Conservation (phyloP, 2,329 filamentous ascomycete genomes). For the Xylariaceae sp. region DNA sequence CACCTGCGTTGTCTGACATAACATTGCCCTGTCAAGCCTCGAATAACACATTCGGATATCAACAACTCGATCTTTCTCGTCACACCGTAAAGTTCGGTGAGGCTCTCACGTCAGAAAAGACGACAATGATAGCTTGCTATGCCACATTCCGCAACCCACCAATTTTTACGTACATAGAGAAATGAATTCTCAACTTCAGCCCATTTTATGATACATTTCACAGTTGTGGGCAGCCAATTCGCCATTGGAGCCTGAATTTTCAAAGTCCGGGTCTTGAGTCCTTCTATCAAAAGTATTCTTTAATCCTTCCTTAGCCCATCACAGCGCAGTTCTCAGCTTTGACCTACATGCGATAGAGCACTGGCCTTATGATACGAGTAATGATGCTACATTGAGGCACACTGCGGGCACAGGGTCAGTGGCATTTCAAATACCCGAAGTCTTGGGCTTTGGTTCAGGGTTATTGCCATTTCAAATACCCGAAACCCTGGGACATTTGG, state of each 20-base stretch:
- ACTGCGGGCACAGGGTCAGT: not conserved
- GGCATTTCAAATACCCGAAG: constrained; percentile 26
- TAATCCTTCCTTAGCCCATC: not conserved
- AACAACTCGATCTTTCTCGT: constrained; percentile 14
- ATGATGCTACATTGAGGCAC: not conserved
- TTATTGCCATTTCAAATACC: constrained; percentile 27
- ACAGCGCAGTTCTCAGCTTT: no score
- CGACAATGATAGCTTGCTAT: not conserved
- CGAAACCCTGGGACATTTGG: constrained; percentile 18
- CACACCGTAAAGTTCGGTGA: constrained; percentile 16
- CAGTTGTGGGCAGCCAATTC: not conserved
- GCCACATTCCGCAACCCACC: not conserved
- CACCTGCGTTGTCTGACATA: constrained; percentile 17
- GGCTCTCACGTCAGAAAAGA: constrained; percentile 3
- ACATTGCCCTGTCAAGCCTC: constrained; percentile 12
- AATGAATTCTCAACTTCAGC: not conserved
- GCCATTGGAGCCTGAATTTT: constrained; percentile 3
- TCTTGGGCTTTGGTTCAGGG: constrained; percentile 23
- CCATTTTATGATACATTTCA: not conserved
- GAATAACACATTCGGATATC: constrained; percentile 18
- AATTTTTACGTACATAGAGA: not conserved
- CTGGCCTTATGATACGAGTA: constrained; percentile 9
- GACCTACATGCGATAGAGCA: not conserved
- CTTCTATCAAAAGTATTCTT: not conserved
- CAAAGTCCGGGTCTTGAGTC: no score